These are phyloP conservation scores for Asclepias syriaca DNA, from an alignment of 257 asterid species.

Conservation along the genomic window DNA sequence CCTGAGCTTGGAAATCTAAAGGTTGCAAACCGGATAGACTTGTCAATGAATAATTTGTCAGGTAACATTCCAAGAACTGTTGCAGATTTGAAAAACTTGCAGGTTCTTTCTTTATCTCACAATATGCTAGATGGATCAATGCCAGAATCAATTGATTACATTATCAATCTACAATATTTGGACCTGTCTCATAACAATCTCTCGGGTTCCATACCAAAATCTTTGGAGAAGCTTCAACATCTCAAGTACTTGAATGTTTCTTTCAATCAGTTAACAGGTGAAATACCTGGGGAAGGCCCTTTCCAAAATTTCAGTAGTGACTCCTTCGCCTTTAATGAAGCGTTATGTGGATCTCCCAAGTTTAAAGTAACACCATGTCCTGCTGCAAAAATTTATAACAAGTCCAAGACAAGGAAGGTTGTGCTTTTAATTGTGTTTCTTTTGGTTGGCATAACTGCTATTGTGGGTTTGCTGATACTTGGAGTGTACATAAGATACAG, in stretches of 20 bases:
- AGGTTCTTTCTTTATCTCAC: background rate
- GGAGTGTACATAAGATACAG: background rate
- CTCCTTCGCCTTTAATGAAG: constrained; percentile 13
- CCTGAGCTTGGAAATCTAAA: background rate
- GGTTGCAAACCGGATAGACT: background rate
- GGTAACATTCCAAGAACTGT: background rate
- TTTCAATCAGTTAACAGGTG: constrained; percentile 24
- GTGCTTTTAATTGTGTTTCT: background rate
- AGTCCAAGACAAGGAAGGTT: background rate
- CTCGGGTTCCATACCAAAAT: background rate
- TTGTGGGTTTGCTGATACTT: too few species aligned
- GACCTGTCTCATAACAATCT: background rate
- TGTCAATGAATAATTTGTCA: background rate
- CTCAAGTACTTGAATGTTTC: constrained; percentile 24
- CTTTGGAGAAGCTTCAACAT: background rate
- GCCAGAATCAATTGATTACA: background rate
- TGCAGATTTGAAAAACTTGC: background rate
- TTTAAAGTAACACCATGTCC: constrained; percentile 9
- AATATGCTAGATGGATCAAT: background rate
- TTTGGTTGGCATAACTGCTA: background rate
- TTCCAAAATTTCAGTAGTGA: background rate
- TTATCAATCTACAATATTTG: background rate
- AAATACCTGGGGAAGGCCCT: constrained; percentile 10
- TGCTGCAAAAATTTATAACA: background rate
- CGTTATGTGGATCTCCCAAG: constrained; percentile 15